A percentile compares a stretch with the other conserved stretches of the same genome.
These are phyloP conservation scores for Collybia nuda DNA, from an alignment of 768 basidiomycete species.

Conservation along the genomic window DNA sequence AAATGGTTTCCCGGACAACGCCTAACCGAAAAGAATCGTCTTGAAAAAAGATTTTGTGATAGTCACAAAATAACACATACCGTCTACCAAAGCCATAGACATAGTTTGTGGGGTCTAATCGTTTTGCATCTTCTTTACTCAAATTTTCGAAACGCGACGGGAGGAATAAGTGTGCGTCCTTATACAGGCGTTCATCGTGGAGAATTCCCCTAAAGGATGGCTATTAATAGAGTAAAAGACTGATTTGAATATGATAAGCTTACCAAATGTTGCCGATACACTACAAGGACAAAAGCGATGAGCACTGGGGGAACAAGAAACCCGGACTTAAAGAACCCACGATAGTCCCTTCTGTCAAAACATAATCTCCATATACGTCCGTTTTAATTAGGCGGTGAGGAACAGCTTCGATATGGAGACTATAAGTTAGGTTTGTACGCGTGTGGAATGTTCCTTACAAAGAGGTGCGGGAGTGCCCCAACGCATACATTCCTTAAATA, in stretches of 20 bases:
- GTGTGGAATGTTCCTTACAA: conserved; percentile 2
- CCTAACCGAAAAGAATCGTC: not conserved
- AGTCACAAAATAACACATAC: not conserved
- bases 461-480: conserved; percentile 16
- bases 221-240: not conserved
- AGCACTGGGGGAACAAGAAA: not conserved
- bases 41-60: not conserved
- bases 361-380: conserved; percentile 15
- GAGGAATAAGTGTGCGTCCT: conserved; percentile 8
- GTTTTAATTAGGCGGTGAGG: conserved; percentile 16
- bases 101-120: conserved; percentile 12
- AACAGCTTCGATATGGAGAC: conserved; percentile 7
- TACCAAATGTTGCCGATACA: conserved; percentile 17
- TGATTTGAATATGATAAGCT: not conserved
- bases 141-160: conserved; percentile 13
- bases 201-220: conserved; percentile 10
- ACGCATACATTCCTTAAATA: conserved; percentile 16
- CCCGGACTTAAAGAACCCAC: not conserved
- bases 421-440: not conserved
- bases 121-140: conserved; percentile 9
- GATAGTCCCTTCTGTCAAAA: conserved; percentile 14
- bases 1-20: conserved; percentile 17
- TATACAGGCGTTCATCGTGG: conserved; percentile 12
- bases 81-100: conserved; percentile 15
- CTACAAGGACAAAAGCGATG: not conserved